A percentile compares a stretch with the other conserved stretches of the same genome.
phyloP scores from a whole-genome alignment of 768 basidiomycete genomes.

The Suillus tomentosus region DNA sequence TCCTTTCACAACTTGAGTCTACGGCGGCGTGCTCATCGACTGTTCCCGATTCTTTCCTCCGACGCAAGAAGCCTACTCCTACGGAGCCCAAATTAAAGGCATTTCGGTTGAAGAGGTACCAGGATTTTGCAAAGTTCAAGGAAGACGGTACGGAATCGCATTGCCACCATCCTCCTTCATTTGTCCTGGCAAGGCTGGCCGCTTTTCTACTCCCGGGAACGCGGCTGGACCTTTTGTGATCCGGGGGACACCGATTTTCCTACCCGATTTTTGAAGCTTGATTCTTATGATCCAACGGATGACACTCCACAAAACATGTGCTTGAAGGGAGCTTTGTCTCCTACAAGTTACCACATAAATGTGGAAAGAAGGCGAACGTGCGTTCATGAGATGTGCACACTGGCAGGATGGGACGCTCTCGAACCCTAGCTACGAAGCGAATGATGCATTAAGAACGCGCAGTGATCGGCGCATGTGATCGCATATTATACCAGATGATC shows the following conservation, averaged over 20 bases:
- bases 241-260: constrained; percentile 47
- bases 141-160: constrained; percentile 77
- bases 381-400: constrained; percentile 78
- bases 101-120: constrained; percentile 97
- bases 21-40: constrained; percentile 9
- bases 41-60: constrained; percentile 4
- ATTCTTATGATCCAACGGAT: constrained; percentile 68
- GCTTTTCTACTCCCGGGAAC: constrained; percentile 79
- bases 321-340: constrained; percentile 59
- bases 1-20: constrained; percentile 62
- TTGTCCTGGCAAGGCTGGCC: constrained; percentile 90
- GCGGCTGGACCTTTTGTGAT: constrained; percentile 93
- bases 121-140: constrained; percentile 80
- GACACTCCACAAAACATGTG: constrained; percentile 51
- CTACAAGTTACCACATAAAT: constrained; percentile 89
- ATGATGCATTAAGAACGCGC: constrained; percentile 89
- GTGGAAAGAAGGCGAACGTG: constrained; percentile 75
- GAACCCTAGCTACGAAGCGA: constrained; percentile 80
- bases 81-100: constrained; percentile 48
- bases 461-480: constrained; percentile 93
- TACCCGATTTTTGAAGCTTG: constrained; percentile 47
- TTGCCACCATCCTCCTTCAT: constrained; percentile 82
- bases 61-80: constrained; percentile 30
- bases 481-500: constrained; percentile 91
- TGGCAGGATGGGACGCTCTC: constrained; percentile 79